Base-by-base conservation (phyloP, 2,329 filamentous ascomycete species). In the Fusarium mangiferae region DNA sequence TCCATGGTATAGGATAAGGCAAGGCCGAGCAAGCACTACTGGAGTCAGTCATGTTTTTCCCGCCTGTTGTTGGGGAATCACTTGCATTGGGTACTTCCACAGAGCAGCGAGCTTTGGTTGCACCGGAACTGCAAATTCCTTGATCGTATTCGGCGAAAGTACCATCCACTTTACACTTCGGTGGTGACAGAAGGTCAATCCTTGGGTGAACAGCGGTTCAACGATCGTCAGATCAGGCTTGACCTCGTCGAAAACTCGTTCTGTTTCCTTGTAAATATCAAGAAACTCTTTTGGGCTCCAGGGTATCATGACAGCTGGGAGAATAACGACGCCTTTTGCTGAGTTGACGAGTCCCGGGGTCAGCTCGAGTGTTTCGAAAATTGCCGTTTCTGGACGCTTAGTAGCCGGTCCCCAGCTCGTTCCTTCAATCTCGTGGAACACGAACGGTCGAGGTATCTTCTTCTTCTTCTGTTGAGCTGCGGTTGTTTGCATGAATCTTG, bases 381-480 rank as follows among this genome's bases (percentile, higher is more conserved):
- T 62, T 5, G 60, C 39, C 12, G 33, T 62, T 7, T 36, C 54
- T 3, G 54, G 60, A 22, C 33, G 41, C 7, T 60, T 62, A 3
- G 54, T 62, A 14, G 54, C 60, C 4, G 33, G 54, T 26, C 39
- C 60, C 54, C 54, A 62, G 8, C 60, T 62, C 1, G 28, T 60
- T 3, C 54, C 54, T 7, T 38, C 6, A 0, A 46, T 15, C 5
- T 60, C 8, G 3, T 62, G 54, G 0, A 62, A 62, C 17, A 62
- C 24, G 0, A 62, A 62, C 1, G 33, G 17, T 0, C 20, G 24
- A 5, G 33, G 41, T 3, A 7, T 10, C 2, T n/a, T 26, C 7
- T 45, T 26, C 7, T 45, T 35, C 3, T 45, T 13, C 3, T 45
- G 52, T 20, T 60, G 33, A 15, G 18, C 5, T 20, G 39, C 54